Evolutionary conservation across 2,329 filamentous ascomycete species (phyloP).

Genomic region (Colletotrichum abscissum): DNA sequence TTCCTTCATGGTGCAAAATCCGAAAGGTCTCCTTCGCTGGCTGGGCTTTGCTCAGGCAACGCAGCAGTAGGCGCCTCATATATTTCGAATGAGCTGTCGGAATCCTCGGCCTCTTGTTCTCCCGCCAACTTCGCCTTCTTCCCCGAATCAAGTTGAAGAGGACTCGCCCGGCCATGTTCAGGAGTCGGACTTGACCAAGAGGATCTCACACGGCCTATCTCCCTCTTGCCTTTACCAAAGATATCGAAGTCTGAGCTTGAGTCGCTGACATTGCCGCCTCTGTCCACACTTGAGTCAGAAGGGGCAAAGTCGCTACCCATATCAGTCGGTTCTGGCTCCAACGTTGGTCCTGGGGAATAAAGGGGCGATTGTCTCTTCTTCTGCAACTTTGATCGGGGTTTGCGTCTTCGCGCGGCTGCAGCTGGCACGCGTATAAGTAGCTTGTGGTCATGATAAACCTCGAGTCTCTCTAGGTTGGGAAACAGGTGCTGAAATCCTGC

Average conservation of each 20-base stretch:
- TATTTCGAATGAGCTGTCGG: too few species aligned
- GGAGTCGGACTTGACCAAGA: too few species aligned
- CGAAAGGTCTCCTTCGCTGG: too few species aligned
- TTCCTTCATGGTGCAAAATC: too few species aligned
- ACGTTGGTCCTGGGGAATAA: neutral
- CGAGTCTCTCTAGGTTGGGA: neutral
- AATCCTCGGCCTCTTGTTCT: too few species aligned
- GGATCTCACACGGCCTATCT: too few species aligned
- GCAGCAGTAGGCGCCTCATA: too few species aligned
- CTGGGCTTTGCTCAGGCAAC: too few species aligned
- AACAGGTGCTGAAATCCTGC: neutral
- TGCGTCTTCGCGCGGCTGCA: neutral
- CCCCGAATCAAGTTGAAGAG: too few species aligned
- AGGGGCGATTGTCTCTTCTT: neutral
- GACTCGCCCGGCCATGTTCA: too few species aligned
- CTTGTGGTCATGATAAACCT: neutral
- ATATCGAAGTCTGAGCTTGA: neutral
- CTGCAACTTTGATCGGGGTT: neutral
- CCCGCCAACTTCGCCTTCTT: too few species aligned
- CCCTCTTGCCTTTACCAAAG: too few species aligned
- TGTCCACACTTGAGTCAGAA: neutral
- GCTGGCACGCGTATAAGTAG: neutral
- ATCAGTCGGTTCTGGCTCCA: neutral
- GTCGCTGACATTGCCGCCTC: neutral
- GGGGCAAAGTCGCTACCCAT: neutral